Percentiles rank a stretch among this genome's conserved stretches.
Evolutionary conservation across 1,139 yeast genomes (phyloP).

Genomic region (Pichia sp.): DNA sequence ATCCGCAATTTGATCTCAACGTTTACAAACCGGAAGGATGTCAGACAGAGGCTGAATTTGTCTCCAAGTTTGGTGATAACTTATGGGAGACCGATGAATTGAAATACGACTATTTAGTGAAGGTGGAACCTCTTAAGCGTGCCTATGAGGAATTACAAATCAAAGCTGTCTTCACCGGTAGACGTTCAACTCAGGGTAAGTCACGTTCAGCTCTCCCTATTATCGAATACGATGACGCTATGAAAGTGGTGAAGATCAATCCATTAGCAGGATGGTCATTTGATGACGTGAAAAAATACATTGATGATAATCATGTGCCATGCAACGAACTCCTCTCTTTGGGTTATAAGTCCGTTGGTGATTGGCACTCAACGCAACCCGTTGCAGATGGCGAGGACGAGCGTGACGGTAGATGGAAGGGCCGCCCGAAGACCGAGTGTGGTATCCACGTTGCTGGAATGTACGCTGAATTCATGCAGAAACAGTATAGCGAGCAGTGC

Average conservation of each 20-base stretch:
- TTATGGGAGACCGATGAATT: slow-evolving; percentile 83
- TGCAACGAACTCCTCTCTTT: slow-evolving; percentile 76
- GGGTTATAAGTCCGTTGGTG: slow-evolving; percentile 91
- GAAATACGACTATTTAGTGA: slow-evolving; percentile 77
- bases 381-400: slow-evolving; percentile 91
- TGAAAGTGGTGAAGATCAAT: slow-evolving; percentile 75
- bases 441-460: slow-evolving; percentile 83
- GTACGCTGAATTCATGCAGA: slow-evolving; percentile 63
- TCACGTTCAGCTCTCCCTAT: slow-evolving; percentile 67
- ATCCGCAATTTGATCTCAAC: slow-evolving; percentile 48
- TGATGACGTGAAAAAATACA: slow-evolving; percentile 59
- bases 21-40: slow-evolving; percentile 60
- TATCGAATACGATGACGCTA: slow-evolving; percentile 63
- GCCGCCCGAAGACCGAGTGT: slow-evolving; percentile 87
- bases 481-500: too few species aligned
- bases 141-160: slow-evolving; percentile 71
- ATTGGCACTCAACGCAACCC: slow-evolving; percentile 91
- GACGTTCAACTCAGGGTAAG: slow-evolving; percentile 89
- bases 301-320: slow-evolving; percentile 68
- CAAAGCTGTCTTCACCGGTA: slow-evolving; percentile 84
- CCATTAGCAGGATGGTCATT: slow-evolving; percentile 87
- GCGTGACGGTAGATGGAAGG: slow-evolving; percentile 96
- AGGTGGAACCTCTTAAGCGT: slow-evolving; percentile 88
- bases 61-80: slow-evolving; percentile 57
- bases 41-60: slow-evolving; percentile 57